Percentiles rank a stretch among this genome's conserved stretches.
phyloP scores from a whole-genome alignment of 2,329 filamentous ascomycete genomes.

The Lecanosticta acicola region DNA sequence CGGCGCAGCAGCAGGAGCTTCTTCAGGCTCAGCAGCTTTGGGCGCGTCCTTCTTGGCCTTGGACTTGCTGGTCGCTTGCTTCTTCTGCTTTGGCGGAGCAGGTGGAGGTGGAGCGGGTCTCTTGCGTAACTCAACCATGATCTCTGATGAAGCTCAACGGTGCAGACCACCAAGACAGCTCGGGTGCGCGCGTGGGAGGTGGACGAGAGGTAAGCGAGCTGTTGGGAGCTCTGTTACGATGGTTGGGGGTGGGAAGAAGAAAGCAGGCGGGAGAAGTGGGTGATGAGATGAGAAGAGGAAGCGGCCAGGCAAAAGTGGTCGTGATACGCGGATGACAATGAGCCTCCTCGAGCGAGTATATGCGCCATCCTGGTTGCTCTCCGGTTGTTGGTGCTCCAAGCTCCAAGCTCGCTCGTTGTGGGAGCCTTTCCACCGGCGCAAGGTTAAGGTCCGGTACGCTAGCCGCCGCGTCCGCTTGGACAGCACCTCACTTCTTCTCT shows the following conservation, averaged over 20 bases:
- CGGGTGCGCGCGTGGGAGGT: neutral
- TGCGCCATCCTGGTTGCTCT: constrained; percentile 1
- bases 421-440: no score
- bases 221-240: neutral
- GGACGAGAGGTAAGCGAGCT: neutral
- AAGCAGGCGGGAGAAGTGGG: neutral
- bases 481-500: no score
- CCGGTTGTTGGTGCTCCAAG: no score
- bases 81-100: constrained; percentile 43
- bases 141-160: neutral
- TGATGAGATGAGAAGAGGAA: neutral
- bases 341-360: neutral
- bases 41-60: constrained; percentile 29
- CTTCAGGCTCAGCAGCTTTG: constrained; percentile 33
- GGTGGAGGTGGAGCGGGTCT: constrained; percentile 52
- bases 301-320: neutral
- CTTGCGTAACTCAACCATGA: constrained; percentile 57
- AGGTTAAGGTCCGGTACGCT: no score
- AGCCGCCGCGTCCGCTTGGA: no score
- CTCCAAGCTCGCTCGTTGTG: no score
- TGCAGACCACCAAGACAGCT: neutral
- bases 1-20: constrained; percentile 27
- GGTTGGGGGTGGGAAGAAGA: neutral
- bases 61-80: constrained; percentile 34
- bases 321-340: neutral